Evolutionary conservation across 164 flowering plant species (phyloP), one percentile per base, ranked within the genome.

Genomic region (Amborella trichopoda): DNA sequence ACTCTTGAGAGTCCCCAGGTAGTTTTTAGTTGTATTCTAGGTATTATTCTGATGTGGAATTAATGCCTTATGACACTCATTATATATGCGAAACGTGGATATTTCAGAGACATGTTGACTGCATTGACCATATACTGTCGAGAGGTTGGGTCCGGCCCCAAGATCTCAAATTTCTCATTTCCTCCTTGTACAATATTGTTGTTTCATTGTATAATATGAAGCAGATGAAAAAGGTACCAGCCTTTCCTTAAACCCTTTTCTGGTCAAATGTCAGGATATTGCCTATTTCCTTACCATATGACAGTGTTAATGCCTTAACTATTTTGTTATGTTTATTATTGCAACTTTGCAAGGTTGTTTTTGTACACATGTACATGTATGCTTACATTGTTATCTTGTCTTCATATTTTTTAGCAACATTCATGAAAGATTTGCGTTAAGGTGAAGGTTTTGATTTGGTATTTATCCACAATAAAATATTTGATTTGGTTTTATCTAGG

Each of bases 171-270:
- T 72, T 58, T 66, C 64, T 87, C 4, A 55, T 60, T 49, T 55
- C 68, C 18, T 64, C 75, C 23, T 69, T 91, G 26, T 60, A 84
- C 62, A 81, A 77, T 42, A 50, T 73, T 51, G 88, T 82, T 37
- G 68, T 83, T 4, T 53, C 59, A 49, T 52, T 80, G 52, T 77
- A 72, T 75, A 71, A 77, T 44, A 50, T 54, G 43, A 73, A 78
- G 48, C 74, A 64, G 43, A 9, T 71, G 44, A 59, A 69, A 56
- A 68, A 78, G 99, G 99, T 91, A 71, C 22, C n/a, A n/a, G n/a
- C n/a, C n/a, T n/a, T n/a, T n/a, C n/a, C n/a, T n/a, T n/a, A n/a
- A n/a, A n/a, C n/a, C n/a, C n/a, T n/a, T n/a, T n/a, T n/a, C n/a
- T n/a, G n/a, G n/a, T n/a, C n/a, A n/a, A n/a, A n/a, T n/a, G n/a